Evolutionary conservation across 164 flowering plant genomes (phyloP).

Genomic region (Vitis labrusca): DNA sequence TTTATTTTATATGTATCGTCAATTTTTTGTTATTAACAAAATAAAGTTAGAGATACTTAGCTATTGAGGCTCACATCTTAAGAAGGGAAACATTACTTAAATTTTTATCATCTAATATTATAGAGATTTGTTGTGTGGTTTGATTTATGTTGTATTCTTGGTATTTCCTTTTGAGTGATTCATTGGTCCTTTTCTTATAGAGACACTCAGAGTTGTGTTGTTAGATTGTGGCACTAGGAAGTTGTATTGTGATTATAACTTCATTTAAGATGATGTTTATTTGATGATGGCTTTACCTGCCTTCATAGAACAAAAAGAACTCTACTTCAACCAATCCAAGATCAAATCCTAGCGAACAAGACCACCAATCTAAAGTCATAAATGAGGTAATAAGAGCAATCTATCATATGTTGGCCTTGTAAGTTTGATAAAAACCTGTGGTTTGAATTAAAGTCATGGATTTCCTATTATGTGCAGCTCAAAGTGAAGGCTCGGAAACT

Average conservation of each 20-base stretch:
- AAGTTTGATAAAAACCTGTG: too few species aligned
- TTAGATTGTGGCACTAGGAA: neutral
- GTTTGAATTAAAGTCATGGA: neutral
- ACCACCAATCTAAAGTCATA: constrained; percentile 27
- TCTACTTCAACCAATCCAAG: constrained; percentile 27
- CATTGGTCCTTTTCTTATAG: neutral
- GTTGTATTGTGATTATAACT: neutral
- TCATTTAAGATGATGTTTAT: neutral
- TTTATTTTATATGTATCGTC: too few species aligned
- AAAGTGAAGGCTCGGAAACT: constrained; percentile 61
- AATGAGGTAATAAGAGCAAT: constrained; percentile 41
- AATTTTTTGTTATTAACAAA: too few species aligned
- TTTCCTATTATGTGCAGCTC: constrained; percentile 26
- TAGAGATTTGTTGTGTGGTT: too few species aligned
- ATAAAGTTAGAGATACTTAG: too few species aligned
- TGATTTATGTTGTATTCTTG: neutral
- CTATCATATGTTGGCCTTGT: neutral
- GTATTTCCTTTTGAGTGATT: neutral
- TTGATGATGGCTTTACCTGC: constrained; percentile 1
- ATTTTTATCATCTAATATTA: too few species aligned
- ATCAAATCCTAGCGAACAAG: constrained; percentile 24
- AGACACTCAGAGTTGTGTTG: too few species aligned
- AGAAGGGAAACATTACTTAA: too few species aligned
- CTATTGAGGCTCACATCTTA: too few species aligned
- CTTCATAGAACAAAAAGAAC: constrained; percentile 43